A percentile compares a stretch with the other conserved stretches of the same genome.
phyloP scores from a whole-genome alignment of 139 green algal genomes.

The Ulvella scutata region DNA sequence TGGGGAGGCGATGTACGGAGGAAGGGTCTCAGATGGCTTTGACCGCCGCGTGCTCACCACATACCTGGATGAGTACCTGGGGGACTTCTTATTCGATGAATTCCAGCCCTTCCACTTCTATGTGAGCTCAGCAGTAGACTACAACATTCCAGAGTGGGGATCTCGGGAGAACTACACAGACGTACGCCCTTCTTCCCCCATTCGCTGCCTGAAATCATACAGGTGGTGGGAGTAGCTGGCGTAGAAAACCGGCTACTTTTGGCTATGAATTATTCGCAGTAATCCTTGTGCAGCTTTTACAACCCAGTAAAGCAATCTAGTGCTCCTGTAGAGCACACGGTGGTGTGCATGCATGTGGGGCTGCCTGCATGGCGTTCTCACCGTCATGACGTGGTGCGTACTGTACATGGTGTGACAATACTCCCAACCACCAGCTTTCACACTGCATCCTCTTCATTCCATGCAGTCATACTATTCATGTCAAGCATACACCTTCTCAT shows the following conservation, averaged over 20 bases:
- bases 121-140: conserved; percentile 23
- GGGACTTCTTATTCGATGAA: conserved; percentile 81
- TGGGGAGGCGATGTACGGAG: conserved; percentile 67
- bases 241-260: too few species aligned
- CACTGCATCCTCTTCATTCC: too few species aligned
- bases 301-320: not conserved
- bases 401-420: too few species aligned
- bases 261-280: too few species aligned
- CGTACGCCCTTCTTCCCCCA: too few species aligned
- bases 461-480: too few species aligned
- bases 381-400: too few species aligned
- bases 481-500: too few species aligned
- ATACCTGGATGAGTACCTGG: conserved; percentile 84
- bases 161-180: not conserved
- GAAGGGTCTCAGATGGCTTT: conserved; percentile 63
- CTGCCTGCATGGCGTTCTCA: conserved; percentile 13
- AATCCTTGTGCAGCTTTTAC: too few species aligned
- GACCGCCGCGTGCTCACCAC: conserved; percentile 69
- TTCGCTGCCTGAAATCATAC: too few species aligned
- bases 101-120: conserved; percentile 69
- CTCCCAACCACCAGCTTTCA: too few species aligned
- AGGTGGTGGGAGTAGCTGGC: too few species aligned
- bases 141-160: conserved; percentile 10
- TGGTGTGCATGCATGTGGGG: conserved; percentile 9
- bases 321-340: not conserved